Conservation (phyloP, 352 stramenopile genomes). For the Phytopythium delawarense region DNA sequence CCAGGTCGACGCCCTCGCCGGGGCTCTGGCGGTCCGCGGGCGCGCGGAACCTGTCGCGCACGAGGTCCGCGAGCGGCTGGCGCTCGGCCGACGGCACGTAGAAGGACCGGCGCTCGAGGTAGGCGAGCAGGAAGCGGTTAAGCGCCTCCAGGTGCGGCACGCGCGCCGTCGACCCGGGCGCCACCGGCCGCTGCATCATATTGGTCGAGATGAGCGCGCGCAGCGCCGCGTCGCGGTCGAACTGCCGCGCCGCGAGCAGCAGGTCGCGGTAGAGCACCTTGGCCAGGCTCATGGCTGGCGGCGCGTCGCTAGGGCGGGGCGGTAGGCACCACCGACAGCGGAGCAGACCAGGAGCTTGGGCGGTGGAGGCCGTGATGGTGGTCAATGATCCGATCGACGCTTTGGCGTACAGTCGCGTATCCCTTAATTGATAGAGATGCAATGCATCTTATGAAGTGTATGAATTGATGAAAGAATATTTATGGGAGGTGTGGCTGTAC, state of each 20-base stretch:
- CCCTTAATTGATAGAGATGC: too few species aligned
- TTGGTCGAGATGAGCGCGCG: slow-evolving; percentile 62
- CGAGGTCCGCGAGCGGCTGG: slow-evolving; percentile 31
- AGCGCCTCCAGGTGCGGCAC: slow-evolving; percentile 56
- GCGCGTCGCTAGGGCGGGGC: too few species aligned
- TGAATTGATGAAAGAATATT: too few species aligned
- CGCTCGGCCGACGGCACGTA: slow-evolving; percentile 51
- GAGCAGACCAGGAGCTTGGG: neutral
- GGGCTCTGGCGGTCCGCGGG: neutral
- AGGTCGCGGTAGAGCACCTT: slow-evolving; percentile 71
- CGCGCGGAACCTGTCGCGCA: slow-evolving; percentile 47
- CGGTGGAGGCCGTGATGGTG: too few species aligned
- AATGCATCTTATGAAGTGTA: too few species aligned
- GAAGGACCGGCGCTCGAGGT: slow-evolving; percentile 50
- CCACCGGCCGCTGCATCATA: slow-evolving; percentile 40
- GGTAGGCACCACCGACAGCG: neutral
- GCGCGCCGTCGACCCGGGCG: slow-evolving; percentile 21
- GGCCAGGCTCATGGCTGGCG: slow-evolving; percentile 36
- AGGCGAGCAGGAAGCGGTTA: slow-evolving; percentile 50
- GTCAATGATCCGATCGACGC: too few species aligned
- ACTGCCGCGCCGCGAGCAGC: slow-evolving; percentile 37
- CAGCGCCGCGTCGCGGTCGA: slow-evolving; percentile 55
- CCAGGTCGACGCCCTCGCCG: slow-evolving; percentile 35
- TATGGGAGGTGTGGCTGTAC: too few species aligned
- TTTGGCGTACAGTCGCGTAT: too few species aligned